Percentiles rank a stretch among this genome's conserved stretches.
phyloP scores from a whole-genome alignment of 116 monocot species.

The Iris pallida region DNA sequence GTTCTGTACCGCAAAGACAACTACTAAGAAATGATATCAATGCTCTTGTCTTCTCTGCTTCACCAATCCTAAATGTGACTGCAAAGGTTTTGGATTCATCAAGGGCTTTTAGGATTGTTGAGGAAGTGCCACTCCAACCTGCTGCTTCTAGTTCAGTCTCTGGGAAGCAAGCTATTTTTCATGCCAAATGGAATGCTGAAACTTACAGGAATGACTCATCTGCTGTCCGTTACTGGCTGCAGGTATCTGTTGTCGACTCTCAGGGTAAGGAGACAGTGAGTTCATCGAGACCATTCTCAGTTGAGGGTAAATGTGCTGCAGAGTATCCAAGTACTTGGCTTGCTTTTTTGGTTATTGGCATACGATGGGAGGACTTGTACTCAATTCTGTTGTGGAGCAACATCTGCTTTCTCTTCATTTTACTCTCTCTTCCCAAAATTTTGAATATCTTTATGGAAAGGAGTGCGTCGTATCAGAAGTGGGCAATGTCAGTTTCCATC shows the following conservation, averaged over 20 bases:
- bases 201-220: slow-evolving; percentile 43
- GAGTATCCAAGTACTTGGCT: slow-evolving; percentile 27
- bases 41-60: slow-evolving; percentile 61
- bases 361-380: slow-evolving; percentile 59
- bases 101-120: slow-evolving; percentile 43
- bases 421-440: slow-evolving; percentile 55
- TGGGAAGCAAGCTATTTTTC: slow-evolving; percentile 33
- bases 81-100: slow-evolving; percentile 66
- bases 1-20: slow-evolving; percentile 5
- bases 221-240: slow-evolving; percentile 58
- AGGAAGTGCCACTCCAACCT: slow-evolving; percentile 62
- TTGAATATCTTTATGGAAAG: slow-evolving; percentile 44
- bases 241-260: slow-evolving; percentile 47
- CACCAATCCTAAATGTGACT: slow-evolving; percentile 52
- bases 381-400: slow-evolving; percentile 56
- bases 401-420: slow-evolving; percentile 34
- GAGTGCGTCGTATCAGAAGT: slow-evolving; percentile 37
- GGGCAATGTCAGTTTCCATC: slow-evolving; percentile 25
- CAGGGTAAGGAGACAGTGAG: slow-evolving; percentile 37
- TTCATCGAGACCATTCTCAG: slow-evolving; percentile 53
- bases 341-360: slow-evolving; percentile 42
- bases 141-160: slow-evolving; percentile 9
- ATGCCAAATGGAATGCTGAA: slow-evolving; percentile 81
- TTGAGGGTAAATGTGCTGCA: slow-evolving; percentile 49
- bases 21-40: slow-evolving; percentile 62